These are phyloP conservation scores for Claviceps paspali DNA, from an alignment of 2,329 filamentous ascomycete genomes.

Conservation along the genomic window DNA sequence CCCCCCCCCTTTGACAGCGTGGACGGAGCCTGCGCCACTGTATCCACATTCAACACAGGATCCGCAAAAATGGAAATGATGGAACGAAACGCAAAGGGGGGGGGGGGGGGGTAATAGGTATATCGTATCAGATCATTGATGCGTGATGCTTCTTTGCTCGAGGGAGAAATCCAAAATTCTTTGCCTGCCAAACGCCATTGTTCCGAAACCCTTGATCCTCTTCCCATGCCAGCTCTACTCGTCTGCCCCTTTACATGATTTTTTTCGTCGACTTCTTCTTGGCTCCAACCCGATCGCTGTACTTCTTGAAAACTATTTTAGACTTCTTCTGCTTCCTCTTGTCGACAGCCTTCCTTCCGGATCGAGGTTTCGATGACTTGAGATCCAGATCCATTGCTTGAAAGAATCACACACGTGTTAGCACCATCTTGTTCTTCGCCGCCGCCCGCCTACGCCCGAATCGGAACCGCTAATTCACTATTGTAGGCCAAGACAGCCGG, in stretches of 20 bases:
- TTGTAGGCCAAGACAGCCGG: no score
- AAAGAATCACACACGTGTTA: constrained; percentile 4
- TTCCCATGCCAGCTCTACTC: background rate
- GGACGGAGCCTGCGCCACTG: constrained; percentile 1
- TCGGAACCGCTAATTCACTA: no score
- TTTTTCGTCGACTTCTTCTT: constrained; percentile 19
- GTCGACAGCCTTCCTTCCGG: constrained; percentile 35
- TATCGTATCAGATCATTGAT: no score
- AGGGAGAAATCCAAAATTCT: background rate
- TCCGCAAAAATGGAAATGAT: background rate
- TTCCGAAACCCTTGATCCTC: background rate
- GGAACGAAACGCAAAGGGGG: no score
- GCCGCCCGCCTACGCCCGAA: no score
- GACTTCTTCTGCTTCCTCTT: constrained; percentile 42
- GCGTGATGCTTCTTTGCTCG: no score
- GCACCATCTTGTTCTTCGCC: no score
- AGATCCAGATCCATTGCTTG: constrained; percentile 44
- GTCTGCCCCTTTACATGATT: background rate
- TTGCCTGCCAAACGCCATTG: constrained; percentile 1
- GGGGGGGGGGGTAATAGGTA: no score
- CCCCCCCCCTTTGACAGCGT: no score
- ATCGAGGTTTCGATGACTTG: constrained; percentile 23
- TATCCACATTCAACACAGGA: background rate
- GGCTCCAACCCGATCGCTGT: constrained; percentile 32
- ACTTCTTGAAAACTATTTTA: constrained; percentile 45